Evolutionary conservation across 805 yeast species (phyloP), one percentile per base, ranked within the genome.

Genomic region (Kodamaea sagamina): DNA sequence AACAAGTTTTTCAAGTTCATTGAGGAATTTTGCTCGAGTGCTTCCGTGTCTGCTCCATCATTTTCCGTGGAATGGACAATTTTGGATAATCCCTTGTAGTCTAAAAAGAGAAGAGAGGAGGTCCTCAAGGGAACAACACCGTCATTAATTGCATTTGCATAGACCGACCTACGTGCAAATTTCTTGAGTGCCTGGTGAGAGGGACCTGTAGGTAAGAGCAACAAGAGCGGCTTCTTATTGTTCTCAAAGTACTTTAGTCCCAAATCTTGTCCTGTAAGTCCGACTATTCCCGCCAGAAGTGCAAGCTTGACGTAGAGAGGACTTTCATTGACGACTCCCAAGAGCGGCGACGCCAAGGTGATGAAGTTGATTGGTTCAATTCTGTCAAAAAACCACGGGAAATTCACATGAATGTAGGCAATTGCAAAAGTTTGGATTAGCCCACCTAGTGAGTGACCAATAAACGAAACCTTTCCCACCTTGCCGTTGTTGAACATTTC

Each of bases 81-180:
- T 22, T 59, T 50, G 1, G 62, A 46, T 10, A 71, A 47, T 3
- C 89, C 95, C 46, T 77, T 76, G 86, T 95, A 89, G 61, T 93
- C 98, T 10, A 93, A 62, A 55, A 84, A 92, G 19, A 92, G 63
- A 41, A 92, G 66, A 0, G 97, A 89, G 0, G 96, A 82, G 0
- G 99, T 93, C 40, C 98, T 70, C 52, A 93, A 68, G 0, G 99
- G 98, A 1, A 93, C 99, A 41, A 93, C 89, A 2, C 99, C 99
- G 65, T 93, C 99, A 62, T 93, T 84, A 13, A 87, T 72, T 0
- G 86, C 83, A 63, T 93, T 93, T 0, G 98, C 97, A 62, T 93
- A 93, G 0, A 86, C 68, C 0, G 97, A 89, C 48, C 97, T 72
- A 47, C 84, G 68, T 32, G 72, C 59, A 64, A 93, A 92, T 44